Conservation (phyloP, 805 yeast species). For the Saturnispora quitensis region DNA sequence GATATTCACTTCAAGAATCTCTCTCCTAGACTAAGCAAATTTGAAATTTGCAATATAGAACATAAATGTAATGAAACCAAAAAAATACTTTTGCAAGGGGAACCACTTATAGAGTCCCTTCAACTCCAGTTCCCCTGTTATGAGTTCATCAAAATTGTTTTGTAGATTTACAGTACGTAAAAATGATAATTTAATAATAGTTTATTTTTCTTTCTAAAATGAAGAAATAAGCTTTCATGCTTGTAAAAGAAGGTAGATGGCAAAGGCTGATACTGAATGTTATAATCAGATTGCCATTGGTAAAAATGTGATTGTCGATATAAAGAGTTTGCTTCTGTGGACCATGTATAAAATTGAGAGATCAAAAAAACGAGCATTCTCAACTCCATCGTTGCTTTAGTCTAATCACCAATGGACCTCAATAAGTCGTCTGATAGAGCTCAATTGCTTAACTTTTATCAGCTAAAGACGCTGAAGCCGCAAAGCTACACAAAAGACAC, state of each 20-base stretch:
- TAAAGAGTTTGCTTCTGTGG: not conserved
- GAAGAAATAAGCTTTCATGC: too few relatives aligned
- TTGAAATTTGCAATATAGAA: not conserved
- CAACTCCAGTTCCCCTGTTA: not conserved
- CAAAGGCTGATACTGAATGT: too few relatives aligned
- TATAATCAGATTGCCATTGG: too few relatives aligned
- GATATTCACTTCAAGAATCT: not conserved
- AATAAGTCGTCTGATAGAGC: slow-evolving; percentile 10
- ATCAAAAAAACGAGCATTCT: not conserved
- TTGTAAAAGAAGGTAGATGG: too few relatives aligned
- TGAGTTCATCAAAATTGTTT: not conserved
- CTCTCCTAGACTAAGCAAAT: not conserved
- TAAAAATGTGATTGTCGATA: too few relatives aligned
- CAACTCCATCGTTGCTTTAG: not conserved
- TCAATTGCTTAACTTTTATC: slow-evolving; percentile 30
- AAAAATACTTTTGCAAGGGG: not conserved
- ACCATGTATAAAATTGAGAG: not conserved
- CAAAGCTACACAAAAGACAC: slow-evolving; percentile 20
- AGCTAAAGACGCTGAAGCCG: slow-evolving; percentile 36
- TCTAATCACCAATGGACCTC: slow-evolving; percentile 3
- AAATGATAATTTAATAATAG: too few relatives aligned
- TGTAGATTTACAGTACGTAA: not conserved
- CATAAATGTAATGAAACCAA: not conserved
- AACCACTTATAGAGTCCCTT: not conserved
- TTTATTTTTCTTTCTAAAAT: too few relatives aligned